These are phyloP conservation scores for Westerdykella aurantiaca DNA, from an alignment of 2,329 filamentous ascomycete genomes.

Conservation along the genomic window DNA sequence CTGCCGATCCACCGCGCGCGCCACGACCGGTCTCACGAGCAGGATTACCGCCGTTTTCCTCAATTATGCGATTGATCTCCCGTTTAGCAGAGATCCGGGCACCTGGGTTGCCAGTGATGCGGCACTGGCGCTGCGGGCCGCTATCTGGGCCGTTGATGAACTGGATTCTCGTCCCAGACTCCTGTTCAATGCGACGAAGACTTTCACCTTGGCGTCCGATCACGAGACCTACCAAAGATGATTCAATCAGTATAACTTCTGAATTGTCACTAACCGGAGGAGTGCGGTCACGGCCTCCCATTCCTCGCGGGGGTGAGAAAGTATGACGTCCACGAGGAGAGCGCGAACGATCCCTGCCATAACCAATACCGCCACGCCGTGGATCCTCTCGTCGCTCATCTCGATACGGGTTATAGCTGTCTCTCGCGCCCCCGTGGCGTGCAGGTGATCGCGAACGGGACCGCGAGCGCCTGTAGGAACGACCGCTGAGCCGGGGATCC, in stretches of 20 bases:
- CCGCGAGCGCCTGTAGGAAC: constrained; percentile 62
- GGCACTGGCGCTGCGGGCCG: constrained; percentile 73
- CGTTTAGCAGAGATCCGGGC: constrained; percentile 72
- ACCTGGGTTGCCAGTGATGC: constrained; percentile 68
- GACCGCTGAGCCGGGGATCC: constrained; percentile 47
- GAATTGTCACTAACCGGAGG: constrained; percentile 63
- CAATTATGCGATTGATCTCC: constrained; percentile 82
- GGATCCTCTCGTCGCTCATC: constrained; percentile 74
- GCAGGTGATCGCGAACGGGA: constrained; percentile 57
- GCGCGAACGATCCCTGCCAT: constrained; percentile 66
- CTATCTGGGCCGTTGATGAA: constrained; percentile 74
- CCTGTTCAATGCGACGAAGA: constrained; percentile 73
- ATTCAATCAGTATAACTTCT: constrained; percentile 82
- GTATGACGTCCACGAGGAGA: constrained; percentile 56
- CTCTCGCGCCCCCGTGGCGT: constrained; percentile 64
- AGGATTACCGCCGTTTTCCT: constrained; percentile 64
- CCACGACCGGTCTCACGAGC: constrained; percentile 36
- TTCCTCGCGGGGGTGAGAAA: constrained; percentile 56
- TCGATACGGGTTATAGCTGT: constrained; percentile 75
- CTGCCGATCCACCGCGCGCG: constrained; percentile 28
- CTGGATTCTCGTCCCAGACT: constrained; percentile 78
- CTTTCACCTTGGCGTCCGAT: constrained; percentile 90
- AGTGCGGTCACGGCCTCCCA: constrained; percentile 52
- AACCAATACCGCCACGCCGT: constrained; percentile 52
- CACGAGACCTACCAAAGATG: constrained; percentile 79